Conservation (phyloP, 208 protist species). For the Leishmania gerbilli region DNA sequence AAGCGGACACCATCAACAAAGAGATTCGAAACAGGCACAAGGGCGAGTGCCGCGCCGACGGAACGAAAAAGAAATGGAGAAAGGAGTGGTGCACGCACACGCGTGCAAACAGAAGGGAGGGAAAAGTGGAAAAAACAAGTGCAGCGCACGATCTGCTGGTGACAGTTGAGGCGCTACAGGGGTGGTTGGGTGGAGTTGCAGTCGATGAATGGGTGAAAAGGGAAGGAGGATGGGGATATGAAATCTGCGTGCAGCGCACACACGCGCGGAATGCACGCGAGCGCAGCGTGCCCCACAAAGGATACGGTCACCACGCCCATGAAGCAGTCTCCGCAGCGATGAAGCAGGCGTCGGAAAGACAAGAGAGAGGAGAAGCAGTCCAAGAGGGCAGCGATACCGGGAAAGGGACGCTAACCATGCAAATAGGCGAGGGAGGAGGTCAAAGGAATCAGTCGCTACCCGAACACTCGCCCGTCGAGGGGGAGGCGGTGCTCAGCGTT, state of each 20-base stretch:
- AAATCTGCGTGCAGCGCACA: background rate
- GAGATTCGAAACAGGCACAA: background rate
- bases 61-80: background rate
- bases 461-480: too few species aligned
- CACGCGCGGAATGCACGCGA: background rate
- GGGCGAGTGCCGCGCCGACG: too few species aligned
- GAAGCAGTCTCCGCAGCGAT: background rate
- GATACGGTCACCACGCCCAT: background rate
- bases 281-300: background rate
- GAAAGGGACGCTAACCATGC: too few species aligned
- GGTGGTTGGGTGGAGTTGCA: too few species aligned
- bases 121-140: too few species aligned
- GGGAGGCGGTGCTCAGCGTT: too few species aligned
- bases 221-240: too few species aligned
- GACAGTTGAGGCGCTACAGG: too few species aligned
- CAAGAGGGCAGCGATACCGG: background rate
- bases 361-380: background rate
- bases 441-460: too few species aligned
- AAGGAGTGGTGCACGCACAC: background rate
- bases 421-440: background rate
- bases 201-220: too few species aligned
- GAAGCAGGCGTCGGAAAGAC: background rate
- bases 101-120: background rate
- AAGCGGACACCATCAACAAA: background rate
- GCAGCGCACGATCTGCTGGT: too few species aligned